These are phyloP conservation scores for Handroanthus guayacan DNA, from an alignment of 257 asterid species.

Conservation along the genomic window DNA sequence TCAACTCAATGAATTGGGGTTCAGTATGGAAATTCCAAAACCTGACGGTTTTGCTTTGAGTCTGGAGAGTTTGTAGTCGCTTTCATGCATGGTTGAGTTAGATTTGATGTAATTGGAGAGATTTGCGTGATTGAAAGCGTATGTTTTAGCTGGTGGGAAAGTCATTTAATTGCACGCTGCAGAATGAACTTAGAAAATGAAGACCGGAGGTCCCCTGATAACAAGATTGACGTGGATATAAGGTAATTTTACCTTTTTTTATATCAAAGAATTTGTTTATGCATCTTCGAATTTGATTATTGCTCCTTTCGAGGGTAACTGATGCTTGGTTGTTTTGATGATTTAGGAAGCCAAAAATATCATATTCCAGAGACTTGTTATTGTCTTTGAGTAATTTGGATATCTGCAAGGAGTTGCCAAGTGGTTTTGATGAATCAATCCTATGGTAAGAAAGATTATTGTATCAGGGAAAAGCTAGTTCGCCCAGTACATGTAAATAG, in stretches of 20 bases:
- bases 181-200: slow-evolving; percentile 68
- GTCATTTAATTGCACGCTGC: slow-evolving; percentile 17
- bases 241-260: slow-evolving; percentile 44
- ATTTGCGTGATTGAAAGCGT: slow-evolving; percentile 30
- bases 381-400: slow-evolving; percentile 65
- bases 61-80: background rate
- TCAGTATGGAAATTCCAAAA: background rate
- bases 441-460: slow-evolving; percentile 47
- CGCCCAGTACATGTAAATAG: background rate
- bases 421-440: slow-evolving; percentile 58
- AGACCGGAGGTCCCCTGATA: slow-evolving; percentile 37
- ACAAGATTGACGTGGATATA: slow-evolving; percentile 26
- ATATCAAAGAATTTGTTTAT: slow-evolving; percentile 2
- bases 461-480: background rate
- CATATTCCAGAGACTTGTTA: slow-evolving; percentile 63
- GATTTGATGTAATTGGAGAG: slow-evolving; percentile 32
- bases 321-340: slow-evolving; percentile 23
- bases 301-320: background rate
- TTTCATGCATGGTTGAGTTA: slow-evolving; percentile 6
- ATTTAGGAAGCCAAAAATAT: slow-evolving; percentile 59
- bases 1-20: slow-evolving; percentile 14
- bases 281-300: slow-evolving; percentile 1
- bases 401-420: slow-evolving; percentile 70
- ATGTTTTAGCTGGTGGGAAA: slow-evolving; percentile 31
- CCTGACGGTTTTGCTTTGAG: background rate